These are phyloP conservation scores for Acacia pycnantha DNA, from an alignment of 331 rosid genomes.

Conservation along the genomic window DNA sequence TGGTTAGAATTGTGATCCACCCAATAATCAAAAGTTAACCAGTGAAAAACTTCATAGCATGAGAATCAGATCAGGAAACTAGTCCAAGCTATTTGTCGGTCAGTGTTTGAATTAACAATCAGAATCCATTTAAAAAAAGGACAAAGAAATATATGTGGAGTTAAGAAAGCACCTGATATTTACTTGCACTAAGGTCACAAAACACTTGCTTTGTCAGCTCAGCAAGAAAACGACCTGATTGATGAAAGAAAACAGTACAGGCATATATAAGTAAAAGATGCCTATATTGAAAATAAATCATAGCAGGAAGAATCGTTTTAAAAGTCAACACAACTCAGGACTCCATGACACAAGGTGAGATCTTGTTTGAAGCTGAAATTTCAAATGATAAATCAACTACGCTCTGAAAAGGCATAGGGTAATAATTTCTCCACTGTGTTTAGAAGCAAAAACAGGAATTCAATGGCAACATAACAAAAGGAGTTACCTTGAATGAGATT, in stretches of 20 bases:
- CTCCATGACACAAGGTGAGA: not conserved
- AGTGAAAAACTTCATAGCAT: not conserved
- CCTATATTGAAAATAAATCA: not conserved
- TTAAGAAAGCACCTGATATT: conserved; percentile 78
- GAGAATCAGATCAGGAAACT: not conserved
- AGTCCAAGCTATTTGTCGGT: not conserved
- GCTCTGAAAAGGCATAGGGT: not conserved
- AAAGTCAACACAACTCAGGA: not conserved
- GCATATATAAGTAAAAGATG: conserved; percentile 4
- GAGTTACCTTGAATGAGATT: conserved; percentile 91
- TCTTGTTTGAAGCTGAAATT: not conserved
- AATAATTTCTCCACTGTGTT: not conserved
- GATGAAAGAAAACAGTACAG: conserved; percentile 28
- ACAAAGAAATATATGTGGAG: not conserved
- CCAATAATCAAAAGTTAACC: not conserved
- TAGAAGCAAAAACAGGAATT: conserved; percentile 17
- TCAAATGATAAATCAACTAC: conserved; percentile 2
- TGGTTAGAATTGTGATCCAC: not conserved
- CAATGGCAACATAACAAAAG: conserved; percentile 8
- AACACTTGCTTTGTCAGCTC: conserved; percentile 98
- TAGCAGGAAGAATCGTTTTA: not conserved
- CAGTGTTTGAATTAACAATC: not conserved
- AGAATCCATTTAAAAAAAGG: not conserved
- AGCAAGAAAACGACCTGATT: conserved; percentile 87
- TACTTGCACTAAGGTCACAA: conserved; percentile 83